phyloP scores from a whole-genome alignment of 139 green algal species.

The Raphidocelis subcapitata region DNA sequence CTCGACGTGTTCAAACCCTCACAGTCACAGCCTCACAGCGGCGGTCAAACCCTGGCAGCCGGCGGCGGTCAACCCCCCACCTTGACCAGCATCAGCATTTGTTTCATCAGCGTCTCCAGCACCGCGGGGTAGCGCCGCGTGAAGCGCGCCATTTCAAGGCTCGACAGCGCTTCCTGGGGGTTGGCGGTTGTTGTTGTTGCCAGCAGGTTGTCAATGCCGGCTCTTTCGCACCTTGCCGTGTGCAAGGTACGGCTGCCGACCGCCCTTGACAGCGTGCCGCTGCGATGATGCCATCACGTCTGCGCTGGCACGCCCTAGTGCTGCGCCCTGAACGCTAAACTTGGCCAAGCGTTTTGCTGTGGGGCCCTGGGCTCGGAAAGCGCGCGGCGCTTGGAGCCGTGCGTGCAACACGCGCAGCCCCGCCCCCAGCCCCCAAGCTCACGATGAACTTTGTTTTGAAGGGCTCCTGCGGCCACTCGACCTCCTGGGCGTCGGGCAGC shows the following conservation, averaged over 20 bases:
- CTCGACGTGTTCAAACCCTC: background rate
- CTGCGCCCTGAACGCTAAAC: no score
- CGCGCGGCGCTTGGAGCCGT: no score
- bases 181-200: background rate
- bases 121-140: slow-evolving; percentile 79
- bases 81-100: slow-evolving; percentile 78
- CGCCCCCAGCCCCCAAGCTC: background rate
- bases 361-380: no score
- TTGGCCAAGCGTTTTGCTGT: no score
- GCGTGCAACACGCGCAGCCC: slow-evolving; percentile 4
- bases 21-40: background rate
- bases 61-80: slow-evolving; percentile 38
- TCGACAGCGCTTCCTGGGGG: slow-evolving; percentile 54
- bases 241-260: background rate
- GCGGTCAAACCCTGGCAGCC: slow-evolving; percentile 3
- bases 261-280: background rate
- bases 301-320: background rate
- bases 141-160: slow-evolving; percentile 88
- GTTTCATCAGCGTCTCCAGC: slow-evolving; percentile 70
- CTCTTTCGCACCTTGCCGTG: background rate
- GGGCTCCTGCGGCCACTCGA: slow-evolving; percentile 79
- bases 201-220: background rate
- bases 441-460: slow-evolving; percentile 79
- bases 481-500: slow-evolving; percentile 51
- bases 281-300: background rate